These are phyloP conservation scores for Tanozyma kutaoensis DNA, from an alignment of 805 yeast species.

Conservation along the genomic window DNA sequence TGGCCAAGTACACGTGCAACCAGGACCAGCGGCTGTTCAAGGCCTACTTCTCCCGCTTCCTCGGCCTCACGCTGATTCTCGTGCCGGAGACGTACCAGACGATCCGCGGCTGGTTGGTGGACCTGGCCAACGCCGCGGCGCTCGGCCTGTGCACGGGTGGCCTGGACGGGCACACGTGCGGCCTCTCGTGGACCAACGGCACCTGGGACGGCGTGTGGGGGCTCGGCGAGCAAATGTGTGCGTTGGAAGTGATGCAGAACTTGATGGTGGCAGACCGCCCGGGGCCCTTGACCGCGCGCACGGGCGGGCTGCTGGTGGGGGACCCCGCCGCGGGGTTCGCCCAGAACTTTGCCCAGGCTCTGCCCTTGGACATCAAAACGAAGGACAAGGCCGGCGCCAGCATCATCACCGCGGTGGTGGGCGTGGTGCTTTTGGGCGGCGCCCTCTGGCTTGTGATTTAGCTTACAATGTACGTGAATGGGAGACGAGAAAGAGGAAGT, in stretches of 20 bases:
- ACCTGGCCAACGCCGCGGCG: slow-evolving; percentile 17
- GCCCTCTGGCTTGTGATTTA: slow-evolving; percentile 85
- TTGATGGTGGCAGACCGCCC: slow-evolving; percentile 3
- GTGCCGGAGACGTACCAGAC: slow-evolving; percentile 43
- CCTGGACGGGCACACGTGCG: slow-evolving; percentile 9
- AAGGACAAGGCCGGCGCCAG: slow-evolving; percentile 73
- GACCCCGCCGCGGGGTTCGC: slow-evolving; percentile 21
- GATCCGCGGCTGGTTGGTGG: slow-evolving; percentile 30
- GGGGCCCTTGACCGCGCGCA: slow-evolving; percentile 18
- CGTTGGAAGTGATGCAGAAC: slow-evolving; percentile 9
- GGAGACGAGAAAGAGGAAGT: too few relatives aligned
- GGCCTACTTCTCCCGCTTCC: slow-evolving; percentile 64
- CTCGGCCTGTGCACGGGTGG: slow-evolving; percentile 8
- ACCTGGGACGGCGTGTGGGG: slow-evolving; percentile 8
- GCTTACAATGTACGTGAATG: too few relatives aligned
- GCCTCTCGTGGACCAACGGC: slow-evolving; percentile 8
- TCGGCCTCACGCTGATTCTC: slow-evolving; percentile 63
- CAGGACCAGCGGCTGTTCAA: slow-evolving; percentile 89
- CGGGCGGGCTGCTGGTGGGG: slow-evolving; percentile 23
- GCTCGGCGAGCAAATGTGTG: slow-evolving; percentile 10
- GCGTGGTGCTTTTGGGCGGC: slow-evolving; percentile 48
- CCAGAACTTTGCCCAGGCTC: slow-evolving; percentile 1
- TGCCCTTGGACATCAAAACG: slow-evolving; percentile 4
- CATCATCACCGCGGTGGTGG: slow-evolving; percentile 62
- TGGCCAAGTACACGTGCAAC: slow-evolving; percentile 36